Base-by-base conservation (phyloP, 2,329 filamentous ascomycete genomes). In the Fusarium agapanthi region DNA sequence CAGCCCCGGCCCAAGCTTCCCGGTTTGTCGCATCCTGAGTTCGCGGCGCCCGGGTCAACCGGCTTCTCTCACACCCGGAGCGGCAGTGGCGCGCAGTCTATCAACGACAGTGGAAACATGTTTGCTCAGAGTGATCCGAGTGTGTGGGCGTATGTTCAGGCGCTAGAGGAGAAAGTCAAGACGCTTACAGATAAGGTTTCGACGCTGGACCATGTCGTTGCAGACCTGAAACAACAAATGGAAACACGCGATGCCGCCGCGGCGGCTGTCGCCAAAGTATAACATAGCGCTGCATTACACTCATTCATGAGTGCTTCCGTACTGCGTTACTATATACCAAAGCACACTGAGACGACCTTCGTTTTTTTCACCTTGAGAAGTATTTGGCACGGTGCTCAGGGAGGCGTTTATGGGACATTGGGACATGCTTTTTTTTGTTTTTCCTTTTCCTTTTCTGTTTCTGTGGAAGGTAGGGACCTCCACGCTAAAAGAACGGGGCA, bases 111-210 rank as follows among this genome's bases (percentile, higher is more conserved):
- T 72, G 89, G 88, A 69, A 94, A 93, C 75, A 86, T 94, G 67
- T 91, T 94, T 79, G 84, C 89, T 58, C 83, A 87, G 24, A 84
- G 84, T 24, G 88, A 90, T 56, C 86, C 89, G 70, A 90, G 90
- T 45, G 84, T 95, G 14, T 94, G 91, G 91, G 83, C 86, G 8
- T 94, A 94, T 76, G 88, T 95, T 38, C 90, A 93, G 63, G 87
- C 86, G 24, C 84, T 95, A 55, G 93, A 95, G 77, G 88, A 89
- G 18, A 83, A 82, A 68, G 76, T 83, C 54, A 83, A 83, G 69
- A 73, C 72, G 35, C 69, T 83, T 26, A 76, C 79, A 5, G 82
- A 83, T 14, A 82, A 79, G 65, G 78, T 83, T 20, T 61, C 72
- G 13, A 73, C 71, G 50, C 77, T 83, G 24, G 81, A 82, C 43